These are phyloP conservation scores for Kwoniella pini DNA, from an alignment of 768 basidiomycete genomes.

Conservation along the genomic window DNA sequence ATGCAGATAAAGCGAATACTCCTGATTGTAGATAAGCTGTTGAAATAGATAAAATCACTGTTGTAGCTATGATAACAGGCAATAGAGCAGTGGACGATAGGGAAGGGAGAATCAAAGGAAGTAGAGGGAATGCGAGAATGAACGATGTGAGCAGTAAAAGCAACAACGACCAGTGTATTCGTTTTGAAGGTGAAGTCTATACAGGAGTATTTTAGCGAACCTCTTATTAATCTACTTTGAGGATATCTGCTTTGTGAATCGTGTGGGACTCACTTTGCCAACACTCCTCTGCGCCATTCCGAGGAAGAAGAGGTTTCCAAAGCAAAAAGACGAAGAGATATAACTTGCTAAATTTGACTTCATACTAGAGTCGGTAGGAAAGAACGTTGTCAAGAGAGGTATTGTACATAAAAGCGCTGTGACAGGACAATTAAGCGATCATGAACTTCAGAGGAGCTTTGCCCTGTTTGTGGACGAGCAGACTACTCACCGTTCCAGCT, in stretches of 20 bases:
- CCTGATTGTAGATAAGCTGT: constrained; percentile 77
- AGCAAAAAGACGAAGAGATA: constrained; percentile 64
- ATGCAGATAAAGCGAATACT: constrained; percentile 74
- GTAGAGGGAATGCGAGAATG: constrained; percentile 60
- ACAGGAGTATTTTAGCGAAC: neutral
- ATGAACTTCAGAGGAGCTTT: neutral
- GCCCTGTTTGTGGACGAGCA: neutral
- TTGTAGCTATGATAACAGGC: constrained; percentile 67
- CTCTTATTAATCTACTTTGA: neutral
- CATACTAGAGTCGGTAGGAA: constrained; percentile 62
- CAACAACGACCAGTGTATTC: constrained; percentile 39
- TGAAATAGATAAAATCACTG: constrained; percentile 62
- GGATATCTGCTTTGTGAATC: neutral
- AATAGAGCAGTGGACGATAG: constrained; percentile 64
- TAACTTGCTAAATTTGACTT: constrained; percentile 67
- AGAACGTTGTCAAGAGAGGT: constrained; percentile 73
- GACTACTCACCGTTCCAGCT: constrained; percentile 80
- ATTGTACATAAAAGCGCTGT: constrained; percentile 82
- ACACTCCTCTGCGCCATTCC: constrained; percentile 64
- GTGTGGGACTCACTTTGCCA: constrained; percentile 26
- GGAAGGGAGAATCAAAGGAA: constrained; percentile 65
- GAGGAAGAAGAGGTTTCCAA: constrained; percentile 68
- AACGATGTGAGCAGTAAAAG: constrained; percentile 62
- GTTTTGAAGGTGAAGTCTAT: constrained; percentile 37
- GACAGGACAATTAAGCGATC: too few species aligned